Base-by-base conservation (phyloP, 108 stramenopile species). In the Skeletonema tropicum region DNA sequence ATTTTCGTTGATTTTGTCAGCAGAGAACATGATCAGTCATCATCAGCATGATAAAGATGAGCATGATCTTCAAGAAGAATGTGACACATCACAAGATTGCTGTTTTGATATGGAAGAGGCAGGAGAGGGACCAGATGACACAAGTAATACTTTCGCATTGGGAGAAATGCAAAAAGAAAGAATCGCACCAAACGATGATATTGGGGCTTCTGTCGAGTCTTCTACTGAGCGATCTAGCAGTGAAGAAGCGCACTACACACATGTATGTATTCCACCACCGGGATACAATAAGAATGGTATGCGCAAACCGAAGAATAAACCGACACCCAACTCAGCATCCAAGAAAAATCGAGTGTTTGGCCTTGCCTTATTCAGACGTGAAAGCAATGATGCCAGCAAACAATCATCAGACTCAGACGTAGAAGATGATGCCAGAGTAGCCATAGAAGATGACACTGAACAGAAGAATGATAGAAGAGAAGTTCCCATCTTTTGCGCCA, bases 401-500 rank as follows among this genome's bases (percentile, higher is more conserved):
- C 4, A 49, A 21, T 19, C 19, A 7, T 49, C 19, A 2, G 2
- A 7, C 1, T 49, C 19, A 2, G 2, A 7, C 1, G 48, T 21
- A 21, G 48, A 49, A 21, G 48, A 49, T 19, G 48, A 21, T 19
- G n/a, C 19, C 6, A 7, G 19, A 17, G 48, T 49, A 2, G 3
- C 3, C 3, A 11, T 11, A 13, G 17, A 23, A 57, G 62, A 48
- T 46, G 6, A 5, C 42, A 71, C 35, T 8, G 6, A 41, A 3
- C 63, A 64, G 7, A 39, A 66, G 13, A 58, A 59, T 7, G 33
- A 35, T 13, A 65, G 42, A 41, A 23, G 75, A 41, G 62, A 26
- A 8, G 75, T 61, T 38, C 36, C 75, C 12, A 70, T 70, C 25
- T 72, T 65, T 9, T 83, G 83, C 55, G 73, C 83, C 21, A 61